phyloP scores from a whole-genome alignment of 257 asterid genomes.

The Penstemon eatonii region DNA sequence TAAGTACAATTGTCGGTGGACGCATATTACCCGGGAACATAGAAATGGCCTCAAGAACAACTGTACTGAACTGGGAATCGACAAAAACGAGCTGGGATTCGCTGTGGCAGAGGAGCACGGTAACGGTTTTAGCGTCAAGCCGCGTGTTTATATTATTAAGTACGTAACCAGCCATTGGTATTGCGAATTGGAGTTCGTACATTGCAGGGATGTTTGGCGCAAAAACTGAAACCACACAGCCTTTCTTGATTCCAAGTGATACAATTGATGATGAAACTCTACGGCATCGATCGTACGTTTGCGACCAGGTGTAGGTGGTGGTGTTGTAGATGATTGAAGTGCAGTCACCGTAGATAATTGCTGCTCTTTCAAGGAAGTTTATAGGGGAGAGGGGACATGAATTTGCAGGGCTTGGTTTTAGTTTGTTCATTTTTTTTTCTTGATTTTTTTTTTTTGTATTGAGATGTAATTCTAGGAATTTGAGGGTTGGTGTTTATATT shows the following conservation, averaged over 20 bases:
- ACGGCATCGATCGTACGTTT: conserved; percentile 53
- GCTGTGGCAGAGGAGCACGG: conserved; percentile 55
- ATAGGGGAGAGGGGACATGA: conserved; percentile 57
- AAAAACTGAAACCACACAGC: conserved; percentile 64
- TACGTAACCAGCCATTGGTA: conserved; percentile 76
- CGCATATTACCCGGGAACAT: conserved; percentile 35
- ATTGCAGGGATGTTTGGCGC: conserved; percentile 77
- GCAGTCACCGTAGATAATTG: conserved; percentile 61
- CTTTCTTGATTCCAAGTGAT: conserved; percentile 40
- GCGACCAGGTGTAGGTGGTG: conserved; percentile 59
- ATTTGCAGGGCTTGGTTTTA: conserved; percentile 39
- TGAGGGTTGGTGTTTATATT: no score
- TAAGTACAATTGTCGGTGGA: conserved; percentile 46
- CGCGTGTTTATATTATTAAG: conserved; percentile 69
- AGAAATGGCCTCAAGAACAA: conserved; percentile 46
- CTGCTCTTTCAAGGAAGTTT: conserved; percentile 62
- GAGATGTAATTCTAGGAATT: no score
- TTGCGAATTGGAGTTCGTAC: conserved; percentile 81
- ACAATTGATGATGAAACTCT: conserved; percentile 48
- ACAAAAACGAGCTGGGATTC: conserved; percentile 60
- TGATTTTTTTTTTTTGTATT: no score
- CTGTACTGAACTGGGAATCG: conserved; percentile 40
- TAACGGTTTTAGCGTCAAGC: conserved; percentile 54
- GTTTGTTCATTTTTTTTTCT: neutral
- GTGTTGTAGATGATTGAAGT: conserved; percentile 44